phyloP scores from a whole-genome alignment of 495 filamentous ascomycete genomes.

The Rostrohypoxylon terebratum region DNA sequence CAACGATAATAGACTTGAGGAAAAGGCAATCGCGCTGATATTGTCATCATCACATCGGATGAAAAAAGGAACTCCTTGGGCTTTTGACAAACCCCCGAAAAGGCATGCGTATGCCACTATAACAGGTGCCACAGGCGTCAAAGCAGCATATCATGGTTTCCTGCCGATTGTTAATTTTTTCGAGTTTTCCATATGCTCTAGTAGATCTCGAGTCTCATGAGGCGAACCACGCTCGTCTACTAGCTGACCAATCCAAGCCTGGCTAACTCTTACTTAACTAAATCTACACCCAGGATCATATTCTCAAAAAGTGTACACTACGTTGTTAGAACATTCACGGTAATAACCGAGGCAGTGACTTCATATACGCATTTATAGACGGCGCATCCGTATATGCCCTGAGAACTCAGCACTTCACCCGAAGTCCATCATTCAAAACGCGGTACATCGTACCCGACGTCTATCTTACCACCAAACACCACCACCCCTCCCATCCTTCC shows the following conservation, averaged over 20 bases:
- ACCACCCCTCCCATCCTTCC: conserved; percentile 54
- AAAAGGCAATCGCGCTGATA: neutral
- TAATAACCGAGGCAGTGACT: neutral
- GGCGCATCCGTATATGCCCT: neutral
- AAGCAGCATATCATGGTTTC: neutral
- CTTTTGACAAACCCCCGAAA: neutral
- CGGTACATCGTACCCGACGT: neutral
- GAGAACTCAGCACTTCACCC: neutral
- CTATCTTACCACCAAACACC: conserved; percentile 57
- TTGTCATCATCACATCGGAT: neutral
- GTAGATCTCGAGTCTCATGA: neutral
- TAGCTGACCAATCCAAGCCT: too few relatives aligned
- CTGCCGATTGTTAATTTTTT: neutral
- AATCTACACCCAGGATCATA: too few relatives aligned
- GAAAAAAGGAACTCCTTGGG: neutral
- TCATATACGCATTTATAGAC: neutral
- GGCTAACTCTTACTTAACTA: too few relatives aligned
- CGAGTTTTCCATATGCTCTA: neutral
- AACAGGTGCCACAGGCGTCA: neutral
- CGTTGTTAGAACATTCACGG: too few relatives aligned
- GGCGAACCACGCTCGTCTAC: neutral
- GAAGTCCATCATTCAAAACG: too few relatives aligned
- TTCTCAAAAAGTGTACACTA: too few relatives aligned
- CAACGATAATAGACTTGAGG: neutral
- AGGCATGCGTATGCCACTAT: neutral